Evolutionary conservation across 1,139 yeast species (phyloP).

Genomic region (Geotrichum restrictum): DNA sequence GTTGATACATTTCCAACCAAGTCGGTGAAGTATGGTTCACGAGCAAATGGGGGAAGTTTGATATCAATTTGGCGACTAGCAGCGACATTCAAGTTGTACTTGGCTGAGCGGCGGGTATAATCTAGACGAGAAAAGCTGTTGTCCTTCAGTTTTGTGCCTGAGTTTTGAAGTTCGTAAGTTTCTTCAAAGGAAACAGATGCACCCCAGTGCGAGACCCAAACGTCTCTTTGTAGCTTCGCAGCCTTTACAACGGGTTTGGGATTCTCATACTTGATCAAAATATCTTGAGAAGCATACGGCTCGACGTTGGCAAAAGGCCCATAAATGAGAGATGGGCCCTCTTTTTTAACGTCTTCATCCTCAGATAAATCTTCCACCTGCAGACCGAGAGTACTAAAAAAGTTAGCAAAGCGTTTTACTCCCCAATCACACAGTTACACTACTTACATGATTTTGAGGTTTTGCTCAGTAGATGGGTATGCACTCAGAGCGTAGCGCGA

Average conservation of each 20-base stretch:
- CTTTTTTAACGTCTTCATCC: conserved; percentile 20
- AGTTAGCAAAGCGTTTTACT: neutral
- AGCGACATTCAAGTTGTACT: conserved; percentile 35
- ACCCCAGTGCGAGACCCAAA: conserved; percentile 83
- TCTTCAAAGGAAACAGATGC: conserved; percentile 67
- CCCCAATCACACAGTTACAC: neutral
- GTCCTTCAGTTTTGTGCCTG: conserved; percentile 60
- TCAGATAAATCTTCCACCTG: conserved; percentile 27
- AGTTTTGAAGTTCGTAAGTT: conserved; percentile 73
- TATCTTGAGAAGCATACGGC: conserved; percentile 49
- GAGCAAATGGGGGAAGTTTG: conserved; percentile 51
- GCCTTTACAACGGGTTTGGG: conserved; percentile 64
- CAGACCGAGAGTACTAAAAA: conserved; percentile 16
- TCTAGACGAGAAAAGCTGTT: conserved; percentile 69
- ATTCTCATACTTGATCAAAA: conserved; percentile 61
- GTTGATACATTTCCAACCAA: conserved; percentile 94
- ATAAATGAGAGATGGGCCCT: conserved; percentile 43
- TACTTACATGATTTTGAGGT: conserved; percentile 22
- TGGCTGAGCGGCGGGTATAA: conserved; percentile 50
- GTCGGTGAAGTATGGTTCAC: conserved; percentile 75
- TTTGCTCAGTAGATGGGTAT: conserved; percentile 53
- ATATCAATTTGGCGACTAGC: conserved; percentile 45
- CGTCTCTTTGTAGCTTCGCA: conserved; percentile 59
- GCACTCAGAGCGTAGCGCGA: conserved; percentile 59
- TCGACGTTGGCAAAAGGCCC: conserved; percentile 52